Conservation (phyloP, 768 basidiomycete species). For the Lactarius evosmus region DNA sequence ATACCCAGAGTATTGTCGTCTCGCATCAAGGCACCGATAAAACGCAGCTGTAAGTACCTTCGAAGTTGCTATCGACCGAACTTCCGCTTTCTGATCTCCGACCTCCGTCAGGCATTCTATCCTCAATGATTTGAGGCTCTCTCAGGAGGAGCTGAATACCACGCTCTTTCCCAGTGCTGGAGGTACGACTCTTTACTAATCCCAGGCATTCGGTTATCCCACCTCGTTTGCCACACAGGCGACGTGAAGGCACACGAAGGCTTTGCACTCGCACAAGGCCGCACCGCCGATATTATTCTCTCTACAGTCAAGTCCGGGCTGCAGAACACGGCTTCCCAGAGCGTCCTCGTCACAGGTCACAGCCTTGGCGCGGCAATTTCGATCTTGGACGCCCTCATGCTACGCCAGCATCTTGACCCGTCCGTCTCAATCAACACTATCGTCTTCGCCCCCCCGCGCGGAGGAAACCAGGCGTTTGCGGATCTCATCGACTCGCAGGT, state of each 20-base stretch:
- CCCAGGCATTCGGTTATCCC: too few relatives aligned
- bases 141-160: conserved; percentile 33
- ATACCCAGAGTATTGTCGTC: conserved; percentile 38
- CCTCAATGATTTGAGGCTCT: conserved; percentile 38
- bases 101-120: conserved; percentile 34
- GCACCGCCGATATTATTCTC: conserved; percentile 39
- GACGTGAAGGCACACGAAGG: conserved; percentile 40
- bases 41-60: conserved; percentile 32
- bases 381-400: conserved; percentile 43
- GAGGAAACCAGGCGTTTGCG: conserved; percentile 46
- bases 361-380: conserved; percentile 48
- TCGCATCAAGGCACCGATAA: conserved; percentile 43
- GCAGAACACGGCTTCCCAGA: conserved; percentile 32
- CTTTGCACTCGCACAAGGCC: conserved; percentile 41
- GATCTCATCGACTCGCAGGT: conserved; percentile 40
- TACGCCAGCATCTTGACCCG: conserved; percentile 38
- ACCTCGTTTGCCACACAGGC: conserved; percentile 26
- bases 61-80: neutral
- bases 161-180: conserved; percentile 35
- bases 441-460: conserved; percentile 44
- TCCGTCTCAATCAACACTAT: conserved; percentile 37
- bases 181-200: conserved; percentile 19
- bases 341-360: conserved; percentile 46
- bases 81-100: neutral
- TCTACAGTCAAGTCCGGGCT: conserved; percentile 35